Evolutionary conservation across 306 rosid species (phyloP).

Genomic region (Dryas alaskensis): DNA sequence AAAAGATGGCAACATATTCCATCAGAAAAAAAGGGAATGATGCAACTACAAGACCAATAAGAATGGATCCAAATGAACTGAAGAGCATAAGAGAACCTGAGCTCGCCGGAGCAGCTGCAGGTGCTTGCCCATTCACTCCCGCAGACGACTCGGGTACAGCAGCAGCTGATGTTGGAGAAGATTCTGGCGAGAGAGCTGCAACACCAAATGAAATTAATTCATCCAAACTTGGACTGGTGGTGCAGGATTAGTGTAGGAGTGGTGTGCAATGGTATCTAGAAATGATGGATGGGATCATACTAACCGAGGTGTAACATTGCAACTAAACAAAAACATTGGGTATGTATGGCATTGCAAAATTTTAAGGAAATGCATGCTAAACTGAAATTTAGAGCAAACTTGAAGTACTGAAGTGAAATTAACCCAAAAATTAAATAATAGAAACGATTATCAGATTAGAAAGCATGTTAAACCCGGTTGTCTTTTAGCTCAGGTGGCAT

Average conservation of each 20-base stretch:
- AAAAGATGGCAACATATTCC: constrained; percentile 17
- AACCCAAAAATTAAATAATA: no score
- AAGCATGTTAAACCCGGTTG: background rate
- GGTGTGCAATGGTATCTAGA: no score
- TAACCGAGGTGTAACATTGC: no score
- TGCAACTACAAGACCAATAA: constrained; percentile 26
- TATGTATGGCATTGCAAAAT: no score
- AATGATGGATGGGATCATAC: no score
- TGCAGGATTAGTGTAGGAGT: no score
- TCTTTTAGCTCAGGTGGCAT: background rate
- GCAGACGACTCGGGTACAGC: constrained; percentile 15
- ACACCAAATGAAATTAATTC: background rate
- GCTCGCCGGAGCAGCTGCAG: constrained; percentile 35
- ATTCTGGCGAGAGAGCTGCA: constrained; percentile 37
- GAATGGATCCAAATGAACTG: constrained; percentile 26
- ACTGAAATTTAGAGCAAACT: no score
- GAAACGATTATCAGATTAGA: no score
- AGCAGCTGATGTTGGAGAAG: constrained; percentile 30
- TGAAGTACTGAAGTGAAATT: no score
- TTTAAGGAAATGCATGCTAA: no score
- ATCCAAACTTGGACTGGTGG: no score
- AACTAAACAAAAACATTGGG: no score
- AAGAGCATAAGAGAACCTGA: constrained; percentile 27
- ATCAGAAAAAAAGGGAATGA: constrained; percentile 32
- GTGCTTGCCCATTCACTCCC: constrained; percentile 23